Conservation (phyloP, 139 green algal species). For the Pseudopediastrum boryanum region DNA sequence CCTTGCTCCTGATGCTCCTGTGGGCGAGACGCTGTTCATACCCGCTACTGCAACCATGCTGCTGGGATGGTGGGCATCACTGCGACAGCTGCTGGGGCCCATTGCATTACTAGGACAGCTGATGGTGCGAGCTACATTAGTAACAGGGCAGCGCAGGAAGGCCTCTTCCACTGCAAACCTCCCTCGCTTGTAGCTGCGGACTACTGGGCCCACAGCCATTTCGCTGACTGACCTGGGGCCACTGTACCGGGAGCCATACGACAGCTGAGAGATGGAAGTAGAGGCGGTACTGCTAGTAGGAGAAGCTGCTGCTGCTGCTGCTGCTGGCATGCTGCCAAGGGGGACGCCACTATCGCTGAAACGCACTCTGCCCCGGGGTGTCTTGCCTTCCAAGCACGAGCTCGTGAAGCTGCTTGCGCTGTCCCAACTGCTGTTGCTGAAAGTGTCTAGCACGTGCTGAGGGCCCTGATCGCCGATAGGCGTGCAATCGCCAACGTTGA, state of each 20-base stretch:
- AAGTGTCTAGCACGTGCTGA: no score
- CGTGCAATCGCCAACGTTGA: no score
- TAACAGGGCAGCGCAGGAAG: background rate
- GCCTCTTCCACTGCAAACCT: conserved; percentile 27
- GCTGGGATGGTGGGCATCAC: background rate
- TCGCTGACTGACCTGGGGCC: background rate
- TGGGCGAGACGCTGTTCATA: background rate
- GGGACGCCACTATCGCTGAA: no score
- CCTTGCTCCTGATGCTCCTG: conserved; percentile 9
- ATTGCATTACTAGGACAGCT: conserved; percentile 18
- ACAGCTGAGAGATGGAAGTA: no score
- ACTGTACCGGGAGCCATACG: background rate
- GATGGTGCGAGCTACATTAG: background rate
- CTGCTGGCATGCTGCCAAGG: background rate
- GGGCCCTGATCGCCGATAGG: no score
- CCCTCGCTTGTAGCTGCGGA: conserved; percentile 24
- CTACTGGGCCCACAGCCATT: background rate
- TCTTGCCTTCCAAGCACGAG: no score
- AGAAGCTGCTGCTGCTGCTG: background rate
- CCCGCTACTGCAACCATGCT: background rate
- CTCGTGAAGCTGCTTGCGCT: no score
- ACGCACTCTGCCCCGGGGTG: no score
- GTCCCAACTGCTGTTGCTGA: no score
- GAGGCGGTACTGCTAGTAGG: background rate
- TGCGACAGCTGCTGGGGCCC: background rate